Conservation (phyloP, 1,284 basidiomycete species). For the Taiwanofungus camphoratus region DNA sequence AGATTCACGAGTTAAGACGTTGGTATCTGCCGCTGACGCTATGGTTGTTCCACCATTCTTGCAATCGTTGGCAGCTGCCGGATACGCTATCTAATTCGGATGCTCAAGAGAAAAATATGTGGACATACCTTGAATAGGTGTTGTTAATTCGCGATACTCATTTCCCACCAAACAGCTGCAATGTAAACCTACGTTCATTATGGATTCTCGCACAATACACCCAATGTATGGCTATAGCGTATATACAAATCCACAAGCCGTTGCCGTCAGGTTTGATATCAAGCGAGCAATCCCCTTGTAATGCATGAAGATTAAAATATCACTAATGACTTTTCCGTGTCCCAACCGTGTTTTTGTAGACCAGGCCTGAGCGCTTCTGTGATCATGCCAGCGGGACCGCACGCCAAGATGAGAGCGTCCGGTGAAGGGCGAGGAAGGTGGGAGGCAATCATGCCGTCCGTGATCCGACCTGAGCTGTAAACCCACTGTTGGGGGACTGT, state of each 20-base stretch:
- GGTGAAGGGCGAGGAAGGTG: conserved; percentile 37
- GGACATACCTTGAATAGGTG: too few species aligned
- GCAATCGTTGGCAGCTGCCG: conserved; percentile 30
- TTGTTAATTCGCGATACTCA: too few species aligned
- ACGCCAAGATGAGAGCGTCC: conserved; percentile 43
- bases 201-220: too few species aligned
- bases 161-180: too few species aligned
- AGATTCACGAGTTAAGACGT: conserved; percentile 29
- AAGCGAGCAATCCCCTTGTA: too few species aligned
- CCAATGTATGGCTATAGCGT: too few species aligned
- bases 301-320: too few species aligned
- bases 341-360: conserved; percentile 24
- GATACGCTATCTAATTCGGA: conserved; percentile 6
- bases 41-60: conserved; percentile 37
- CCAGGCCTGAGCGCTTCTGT: conserved; percentile 24
- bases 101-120: background rate
- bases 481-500: conserved; percentile 33
- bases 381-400: conserved; percentile 47
- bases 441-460: conserved; percentile 32
- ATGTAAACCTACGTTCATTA: too few species aligned
- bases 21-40: conserved; percentile 34
- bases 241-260: too few species aligned
- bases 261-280: too few species aligned
- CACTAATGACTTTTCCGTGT: conserved; percentile 21
- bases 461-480: conserved; percentile 40